Conservation (phyloP, 1,284 basidiomycete species). For the Microbotryomycetes sp. region DNA sequence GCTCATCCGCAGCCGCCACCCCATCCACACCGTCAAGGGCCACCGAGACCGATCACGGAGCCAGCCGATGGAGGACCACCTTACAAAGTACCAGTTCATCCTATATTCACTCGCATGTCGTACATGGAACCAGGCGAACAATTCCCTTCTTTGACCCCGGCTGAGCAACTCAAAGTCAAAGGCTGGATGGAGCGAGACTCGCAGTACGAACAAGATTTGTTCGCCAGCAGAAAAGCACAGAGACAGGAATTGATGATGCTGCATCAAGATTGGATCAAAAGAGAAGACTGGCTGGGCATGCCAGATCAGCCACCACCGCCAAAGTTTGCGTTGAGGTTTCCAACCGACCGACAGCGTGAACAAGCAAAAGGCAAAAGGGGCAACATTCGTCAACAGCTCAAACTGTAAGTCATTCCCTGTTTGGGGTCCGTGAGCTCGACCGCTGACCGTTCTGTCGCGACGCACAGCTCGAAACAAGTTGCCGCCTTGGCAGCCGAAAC, state of each 20-base stretch:
- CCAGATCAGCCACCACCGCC: conserved; percentile 1
- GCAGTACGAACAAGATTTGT: conserved; percentile 46
- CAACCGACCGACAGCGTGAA: conserved; percentile 25
- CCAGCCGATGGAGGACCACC: conserved; percentile 20
- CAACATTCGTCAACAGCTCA: conserved; percentile 41
- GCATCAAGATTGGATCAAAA: conserved; percentile 15
- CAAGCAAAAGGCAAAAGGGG: conserved; percentile 30
- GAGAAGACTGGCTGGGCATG: conserved; percentile 36
- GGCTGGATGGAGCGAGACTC: conserved; percentile 53
- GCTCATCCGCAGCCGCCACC: neutral
- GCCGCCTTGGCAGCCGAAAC: conserved; percentile 54
- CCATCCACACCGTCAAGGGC: too few relatives aligned
- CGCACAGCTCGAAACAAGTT: conserved; percentile 56
- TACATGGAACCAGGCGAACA: conserved; percentile 21
- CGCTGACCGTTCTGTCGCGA: conserved; percentile 36
- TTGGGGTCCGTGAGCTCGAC: conserved; percentile 31
- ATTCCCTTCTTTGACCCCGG: conserved; percentile 15
- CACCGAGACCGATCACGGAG: conserved; percentile 2
- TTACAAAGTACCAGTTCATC: conserved; percentile 17
- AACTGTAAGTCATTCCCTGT: conserved; percentile 43
- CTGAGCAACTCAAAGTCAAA: conserved; percentile 42
- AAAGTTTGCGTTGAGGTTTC: conserved; percentile 18
- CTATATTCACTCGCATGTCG: conserved; percentile 7
- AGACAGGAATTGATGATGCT: conserved; percentile 29
- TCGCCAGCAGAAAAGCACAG: conserved; percentile 39